Percentiles rank a stretch among this genome's conserved stretches.
Evolutionary conservation across 768 basidiomycete species (phyloP).

Genomic region (Gloeopeniophorella convolvens): DNA sequence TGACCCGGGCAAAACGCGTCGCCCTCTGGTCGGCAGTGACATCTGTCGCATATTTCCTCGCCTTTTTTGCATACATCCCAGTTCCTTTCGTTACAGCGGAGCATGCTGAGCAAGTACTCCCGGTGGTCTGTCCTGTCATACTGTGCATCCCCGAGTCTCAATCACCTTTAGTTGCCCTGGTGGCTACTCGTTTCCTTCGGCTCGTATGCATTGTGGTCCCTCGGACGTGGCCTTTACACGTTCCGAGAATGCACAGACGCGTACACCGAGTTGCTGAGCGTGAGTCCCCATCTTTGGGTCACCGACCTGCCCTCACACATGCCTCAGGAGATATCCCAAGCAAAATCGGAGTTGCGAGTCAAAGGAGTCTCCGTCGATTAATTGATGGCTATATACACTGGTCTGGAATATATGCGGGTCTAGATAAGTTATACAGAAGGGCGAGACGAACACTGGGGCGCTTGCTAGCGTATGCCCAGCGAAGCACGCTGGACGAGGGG

Average conservation of each 20-base stretch:
- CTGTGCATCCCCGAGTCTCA: neutral
- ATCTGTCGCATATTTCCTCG: constrained; percentile 47
- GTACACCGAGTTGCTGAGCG: constrained; percentile 59
- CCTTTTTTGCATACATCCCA: constrained; percentile 47
- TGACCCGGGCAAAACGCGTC: constrained; percentile 60
- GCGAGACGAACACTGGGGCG: neutral
- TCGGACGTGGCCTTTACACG: constrained; percentile 68
- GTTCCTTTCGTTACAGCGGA: constrained; percentile 47
- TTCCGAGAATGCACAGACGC: constrained; percentile 78
- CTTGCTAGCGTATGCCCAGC: constrained; percentile 15
- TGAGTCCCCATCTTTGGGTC: constrained; percentile 30
- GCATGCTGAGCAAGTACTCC: constrained; percentile 44
- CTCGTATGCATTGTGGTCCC: constrained; percentile 69
- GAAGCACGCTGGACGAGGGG: constrained; percentile 13
- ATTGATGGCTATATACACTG: constrained; percentile 3
- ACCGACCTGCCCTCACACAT: neutral
- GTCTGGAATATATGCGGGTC: constrained; percentile 5
- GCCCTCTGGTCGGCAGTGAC: constrained; percentile 38
- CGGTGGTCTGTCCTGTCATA: constrained; percentile 42
- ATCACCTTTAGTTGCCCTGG: constrained; percentile 59
- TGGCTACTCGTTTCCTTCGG: constrained; percentile 78
- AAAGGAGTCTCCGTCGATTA: constrained; percentile 21
- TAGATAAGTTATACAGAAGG: constrained; percentile 3
- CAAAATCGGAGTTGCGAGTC: constrained; percentile 18
- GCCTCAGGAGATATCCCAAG: constrained; percentile 19